phyloP scores from a whole-genome alignment of 257 asterid genomes.

The Solanum phureja region DNA sequence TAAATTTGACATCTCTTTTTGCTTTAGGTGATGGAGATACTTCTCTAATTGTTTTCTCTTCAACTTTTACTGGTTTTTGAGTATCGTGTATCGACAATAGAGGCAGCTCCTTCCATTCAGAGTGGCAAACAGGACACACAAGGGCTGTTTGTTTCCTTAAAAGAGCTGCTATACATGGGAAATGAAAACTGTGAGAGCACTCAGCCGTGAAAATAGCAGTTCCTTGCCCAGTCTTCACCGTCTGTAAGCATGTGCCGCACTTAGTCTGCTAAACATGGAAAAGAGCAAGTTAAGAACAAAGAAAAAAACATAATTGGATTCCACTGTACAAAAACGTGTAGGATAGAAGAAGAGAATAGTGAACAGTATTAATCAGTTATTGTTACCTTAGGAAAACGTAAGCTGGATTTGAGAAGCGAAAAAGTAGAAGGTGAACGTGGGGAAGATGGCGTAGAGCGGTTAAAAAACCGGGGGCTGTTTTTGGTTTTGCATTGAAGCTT shows the following conservation, averaged over 20 bases:
- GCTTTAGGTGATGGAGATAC: slow-evolving; percentile 8
- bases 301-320: neutral
- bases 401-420: slow-evolving; percentile 60
- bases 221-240: slow-evolving; percentile 75
- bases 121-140: slow-evolving; percentile 65
- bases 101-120: slow-evolving; percentile 71
- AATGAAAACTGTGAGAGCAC: slow-evolving; percentile 88
- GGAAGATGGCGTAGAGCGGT: slow-evolving; percentile 72
- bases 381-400: slow-evolving; percentile 50
- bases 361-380: neutral
- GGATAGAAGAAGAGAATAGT: neutral
- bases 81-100: slow-evolving; percentile 24
- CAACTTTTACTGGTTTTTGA: neutral
- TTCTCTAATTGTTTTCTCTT: slow-evolving; percentile 2
- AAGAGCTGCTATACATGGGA: slow-evolving; percentile 75
- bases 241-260: slow-evolving; percentile 68
- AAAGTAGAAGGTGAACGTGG: slow-evolving; percentile 90
- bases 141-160: slow-evolving; percentile 52
- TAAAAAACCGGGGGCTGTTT: slow-evolving; percentile 50
- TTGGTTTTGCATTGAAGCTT: slow-evolving; percentile 54
- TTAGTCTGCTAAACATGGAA: slow-evolving; percentile 36
- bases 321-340: neutral
- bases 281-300: neutral
- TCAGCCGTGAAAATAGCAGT: slow-evolving; percentile 98
- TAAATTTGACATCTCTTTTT: neutral